Conservation (phyloP, 768 basidiomycete species). For the Gymnopilus dilepis region DNA sequence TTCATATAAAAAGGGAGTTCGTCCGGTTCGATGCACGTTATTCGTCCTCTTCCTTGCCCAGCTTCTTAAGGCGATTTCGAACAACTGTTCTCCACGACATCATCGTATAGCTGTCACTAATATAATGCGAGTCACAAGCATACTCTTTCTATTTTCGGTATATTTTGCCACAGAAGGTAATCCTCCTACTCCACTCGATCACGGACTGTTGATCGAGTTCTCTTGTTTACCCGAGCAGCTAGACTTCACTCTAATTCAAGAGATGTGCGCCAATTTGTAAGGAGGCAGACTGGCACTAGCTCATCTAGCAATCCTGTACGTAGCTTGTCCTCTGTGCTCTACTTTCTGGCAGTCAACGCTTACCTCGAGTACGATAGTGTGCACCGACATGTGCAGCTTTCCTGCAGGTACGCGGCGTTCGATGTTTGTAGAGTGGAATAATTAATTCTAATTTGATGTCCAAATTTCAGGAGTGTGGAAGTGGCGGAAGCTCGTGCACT, state of each 20-base stretch:
- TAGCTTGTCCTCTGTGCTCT: neutral
- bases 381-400: neutral
- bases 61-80: no score
- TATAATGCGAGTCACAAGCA: neutral
- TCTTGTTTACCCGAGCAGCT: neutral
- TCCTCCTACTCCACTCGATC: no score
- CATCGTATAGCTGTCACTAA: neutral
- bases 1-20: neutral
- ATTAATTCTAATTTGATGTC: neutral
- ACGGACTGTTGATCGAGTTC: neutral
- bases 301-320: neutral
- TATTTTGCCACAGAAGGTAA: neutral
- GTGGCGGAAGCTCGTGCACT: neutral
- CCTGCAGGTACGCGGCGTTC: neutral
- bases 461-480: neutral
- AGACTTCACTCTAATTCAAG: neutral
- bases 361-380: neutral
- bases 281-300: neutral
- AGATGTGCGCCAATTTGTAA: neutral
- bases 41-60: no score
- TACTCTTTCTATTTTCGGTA: neutral
- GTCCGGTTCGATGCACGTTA: no score
- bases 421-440: no score
- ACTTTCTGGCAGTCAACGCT: neutral
- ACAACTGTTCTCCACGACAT: no score